Percentiles rank a stretch among this genome's conserved stretches.
Evolutionary conservation across 2,329 filamentous ascomycete genomes (phyloP).

Genomic region (Cephalotrichum gorgonifer): DNA sequence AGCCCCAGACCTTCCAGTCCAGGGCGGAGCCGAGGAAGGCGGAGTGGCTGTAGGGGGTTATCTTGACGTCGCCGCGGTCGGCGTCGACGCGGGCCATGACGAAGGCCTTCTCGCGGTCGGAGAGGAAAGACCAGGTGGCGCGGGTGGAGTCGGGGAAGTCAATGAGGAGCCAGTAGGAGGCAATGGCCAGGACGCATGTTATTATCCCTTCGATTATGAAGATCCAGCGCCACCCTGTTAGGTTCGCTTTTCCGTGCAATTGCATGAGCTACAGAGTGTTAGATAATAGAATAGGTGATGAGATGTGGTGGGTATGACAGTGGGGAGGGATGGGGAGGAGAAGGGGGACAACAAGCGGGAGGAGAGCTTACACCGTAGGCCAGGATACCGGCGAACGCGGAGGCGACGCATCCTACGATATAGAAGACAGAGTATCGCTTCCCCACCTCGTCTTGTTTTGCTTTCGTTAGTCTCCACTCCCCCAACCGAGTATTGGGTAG

Average conservation of each 20-base stretch:
- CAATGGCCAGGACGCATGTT: constrained; percentile 40
- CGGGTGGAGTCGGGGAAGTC: constrained; percentile 52
- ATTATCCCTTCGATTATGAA: constrained; percentile 46
- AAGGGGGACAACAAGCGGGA: too few relatives aligned
- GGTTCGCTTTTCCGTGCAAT: constrained; percentile 41
- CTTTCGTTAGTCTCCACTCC: neutral
- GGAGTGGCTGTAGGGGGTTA: constrained; percentile 38
- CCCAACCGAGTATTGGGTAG: neutral
- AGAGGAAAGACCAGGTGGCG: constrained; percentile 41
- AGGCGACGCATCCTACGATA: constrained; percentile 55
- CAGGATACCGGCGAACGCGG: constrained; percentile 57
- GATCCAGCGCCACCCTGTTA: constrained; percentile 59
- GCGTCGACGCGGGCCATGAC: constrained; percentile 41
- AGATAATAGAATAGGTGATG: constrained; percentile 11
- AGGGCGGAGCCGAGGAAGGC: constrained; percentile 34
- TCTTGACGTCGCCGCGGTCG: constrained; percentile 46
- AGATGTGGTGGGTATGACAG: neutral
- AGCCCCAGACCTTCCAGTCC: constrained; percentile 53
- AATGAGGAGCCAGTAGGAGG: constrained; percentile 47
- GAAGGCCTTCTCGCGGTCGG: constrained; percentile 38
- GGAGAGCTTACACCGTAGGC: constrained; percentile 57
- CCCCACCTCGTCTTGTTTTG: constrained; percentile 48
- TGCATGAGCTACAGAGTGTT: constrained; percentile 42
- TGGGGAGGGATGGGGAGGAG: neutral
- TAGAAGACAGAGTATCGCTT: constrained; percentile 62